phyloP scores from a whole-genome alignment of 495 filamentous ascomycete species.

The Pyrenula aspistea region DNA sequence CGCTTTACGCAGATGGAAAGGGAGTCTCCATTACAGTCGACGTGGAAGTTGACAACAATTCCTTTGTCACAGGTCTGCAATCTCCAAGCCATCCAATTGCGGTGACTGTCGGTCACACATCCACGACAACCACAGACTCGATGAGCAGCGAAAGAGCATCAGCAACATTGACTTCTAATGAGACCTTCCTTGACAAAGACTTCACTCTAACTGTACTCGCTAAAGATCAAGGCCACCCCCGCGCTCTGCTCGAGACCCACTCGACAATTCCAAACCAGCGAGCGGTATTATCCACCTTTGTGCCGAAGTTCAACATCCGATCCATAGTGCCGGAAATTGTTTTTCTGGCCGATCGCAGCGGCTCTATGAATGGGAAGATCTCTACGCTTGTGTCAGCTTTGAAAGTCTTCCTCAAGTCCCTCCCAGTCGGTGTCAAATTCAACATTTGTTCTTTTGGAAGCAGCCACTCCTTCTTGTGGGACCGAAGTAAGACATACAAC shows the following conservation, averaged over 20 bases:
- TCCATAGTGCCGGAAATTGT: conserved; percentile 14
- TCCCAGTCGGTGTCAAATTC: conserved; percentile 3
- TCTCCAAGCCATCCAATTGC: conserved; percentile 10
- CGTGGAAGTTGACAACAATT: conserved; percentile 4
- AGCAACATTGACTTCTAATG: background rate
- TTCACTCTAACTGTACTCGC: conserved; percentile 8
- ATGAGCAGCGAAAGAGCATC: background rate
- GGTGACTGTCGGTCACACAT: conserved; percentile 2
- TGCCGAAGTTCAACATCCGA: too few species aligned
- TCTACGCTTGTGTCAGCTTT: background rate
- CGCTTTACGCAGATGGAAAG: conserved; percentile 1
- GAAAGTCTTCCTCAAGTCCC: conserved; percentile 6
- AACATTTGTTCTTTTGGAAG: conserved; percentile 7
- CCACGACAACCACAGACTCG: background rate
- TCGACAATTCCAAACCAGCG: background rate
- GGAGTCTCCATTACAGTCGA: conserved; percentile 3
- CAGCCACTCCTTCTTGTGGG: conserved; percentile 4
- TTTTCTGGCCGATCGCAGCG: conserved; percentile 14
- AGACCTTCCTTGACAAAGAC: conserved; percentile 1
- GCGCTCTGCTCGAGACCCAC: conserved; percentile 4
- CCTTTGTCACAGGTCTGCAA: conserved; percentile 9
- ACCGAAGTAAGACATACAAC: conserved; percentile 2
- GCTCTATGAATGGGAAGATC: conserved; percentile 12
- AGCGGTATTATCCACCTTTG: conserved; percentile 4
- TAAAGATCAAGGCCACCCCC: conserved; percentile 1